Base-by-base conservation (phyloP, 306 rosid genomes). In the Prunus dulcis region DNA sequence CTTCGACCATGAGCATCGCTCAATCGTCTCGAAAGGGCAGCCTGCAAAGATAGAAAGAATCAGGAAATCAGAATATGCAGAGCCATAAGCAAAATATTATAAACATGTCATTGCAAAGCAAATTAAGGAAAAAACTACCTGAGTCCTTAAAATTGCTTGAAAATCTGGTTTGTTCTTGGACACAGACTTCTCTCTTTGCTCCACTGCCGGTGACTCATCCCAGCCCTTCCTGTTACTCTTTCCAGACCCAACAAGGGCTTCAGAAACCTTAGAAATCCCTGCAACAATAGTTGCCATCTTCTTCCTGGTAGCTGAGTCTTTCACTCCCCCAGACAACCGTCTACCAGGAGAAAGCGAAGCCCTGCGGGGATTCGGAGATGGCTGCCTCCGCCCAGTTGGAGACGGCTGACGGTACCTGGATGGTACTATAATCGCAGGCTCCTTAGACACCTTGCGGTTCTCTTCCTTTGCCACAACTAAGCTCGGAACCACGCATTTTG, bases 401-500 rank as follows among this genome's bases (percentile, higher is more conserved):
- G 98, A 95, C 2, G 98, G 93, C 68, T 95, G 96, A 51, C 98
- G 66, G 62, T 95, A 95, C 85, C 99, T 91, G 1, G 99, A 95
- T 12, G 98, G 97, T 12, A 95, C 98, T 3, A 95, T 57, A 23
- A 95, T 95, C n/a, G 97, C 81, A 0, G 99, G 87, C 74, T 95
- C 99, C 68, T 78, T 82, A 0, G 91, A 76, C 22, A 67, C 60
- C 86, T 76, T 93, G 57, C 96, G 82, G 13, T 84, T 91, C 74
- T 95, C 97, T 22, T 95, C 99, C 0, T 88, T 83, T 3, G 99
- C 99, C 5, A 84, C 85, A 22, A 81, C 70, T 65, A 95, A 79
- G 78, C 99, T 92, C 1, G 99, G 98, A 74, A 95, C 99, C 25
- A 84, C 91, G 19, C 98, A 90, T 72, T 95, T 95, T 0, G 99